A percentile compares a stretch with the other conserved stretches of the same genome.
Conservation (phyloP, 2,329 filamentous ascomycete species). For the Colletotrichum somersetense region DNA sequence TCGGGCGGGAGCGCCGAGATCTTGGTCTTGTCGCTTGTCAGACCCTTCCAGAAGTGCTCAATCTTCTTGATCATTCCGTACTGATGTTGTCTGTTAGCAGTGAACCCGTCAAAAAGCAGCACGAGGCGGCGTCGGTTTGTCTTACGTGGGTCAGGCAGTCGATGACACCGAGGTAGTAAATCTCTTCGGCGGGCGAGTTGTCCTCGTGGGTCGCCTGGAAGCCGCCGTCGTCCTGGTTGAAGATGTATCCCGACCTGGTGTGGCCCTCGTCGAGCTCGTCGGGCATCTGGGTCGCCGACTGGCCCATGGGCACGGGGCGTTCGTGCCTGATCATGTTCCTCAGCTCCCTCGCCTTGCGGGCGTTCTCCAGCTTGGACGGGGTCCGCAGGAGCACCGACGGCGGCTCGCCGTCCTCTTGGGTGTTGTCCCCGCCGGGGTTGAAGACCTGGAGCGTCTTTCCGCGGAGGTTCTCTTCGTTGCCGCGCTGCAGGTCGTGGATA, state of each 20-base stretch:
- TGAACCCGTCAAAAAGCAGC: not conserved
- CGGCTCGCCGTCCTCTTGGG: conserved; percentile 69
- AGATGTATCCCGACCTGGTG: conserved; percentile 79
- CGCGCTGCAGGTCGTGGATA: conserved; percentile 89
- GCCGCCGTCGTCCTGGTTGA: conserved; percentile 94
- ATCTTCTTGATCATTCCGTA: conserved; percentile 95
- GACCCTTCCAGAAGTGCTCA: conserved; percentile 96
- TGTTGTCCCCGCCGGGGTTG: conserved; percentile 81
- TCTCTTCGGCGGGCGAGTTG: conserved; percentile 85
- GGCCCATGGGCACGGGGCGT: conserved; percentile 91
- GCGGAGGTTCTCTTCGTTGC: conserved; percentile 94
- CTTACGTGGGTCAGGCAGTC: conserved; percentile 97
- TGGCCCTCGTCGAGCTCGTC: conserved; percentile 85
- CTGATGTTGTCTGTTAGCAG: conserved; percentile 65
- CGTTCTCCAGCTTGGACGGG: conserved; percentile 92
- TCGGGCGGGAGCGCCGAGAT: conserved; percentile 94
- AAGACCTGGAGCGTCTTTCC: conserved; percentile 94
- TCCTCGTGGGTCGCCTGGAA: conserved; percentile 94
- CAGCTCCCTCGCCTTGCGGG: conserved; percentile 89
- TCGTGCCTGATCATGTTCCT: conserved; percentile 93
- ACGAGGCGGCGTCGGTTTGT: conserved; percentile 44
- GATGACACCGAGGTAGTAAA: conserved; percentile 98
- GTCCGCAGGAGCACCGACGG: conserved; percentile 83
- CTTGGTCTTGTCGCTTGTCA: conserved; percentile 84
- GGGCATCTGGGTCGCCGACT: conserved; percentile 87